phyloP scores from a whole-genome alignment of 352 stramenopile species.

The Phytophthora tentaculata region DNA sequence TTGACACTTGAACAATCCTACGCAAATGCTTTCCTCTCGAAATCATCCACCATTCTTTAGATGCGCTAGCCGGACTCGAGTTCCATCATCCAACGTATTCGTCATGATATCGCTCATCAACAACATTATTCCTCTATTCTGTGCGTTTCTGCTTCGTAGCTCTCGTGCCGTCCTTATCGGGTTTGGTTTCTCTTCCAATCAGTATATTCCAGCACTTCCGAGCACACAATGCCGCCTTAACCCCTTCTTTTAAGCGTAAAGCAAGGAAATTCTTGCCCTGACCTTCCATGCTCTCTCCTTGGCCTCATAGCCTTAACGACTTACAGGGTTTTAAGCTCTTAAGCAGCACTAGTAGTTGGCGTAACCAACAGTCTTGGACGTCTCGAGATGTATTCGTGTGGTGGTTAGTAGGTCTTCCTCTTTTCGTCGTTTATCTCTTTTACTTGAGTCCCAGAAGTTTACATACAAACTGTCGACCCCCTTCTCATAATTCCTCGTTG shows the following conservation, averaged over 20 bases:
- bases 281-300: conserved; percentile 1
- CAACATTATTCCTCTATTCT: conserved; percentile 9
- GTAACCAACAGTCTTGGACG: neutral
- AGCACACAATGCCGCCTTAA: conserved; percentile 17
- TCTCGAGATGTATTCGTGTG: neutral
- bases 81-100: conserved; percentile 20
- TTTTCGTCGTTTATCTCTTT: neutral
- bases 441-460: neutral
- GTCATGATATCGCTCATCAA: conserved; percentile 23
- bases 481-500: neutral
- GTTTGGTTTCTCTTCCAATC: conserved; percentile 6
- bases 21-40: conserved; percentile 21
- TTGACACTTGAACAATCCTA: conserved; percentile 14
- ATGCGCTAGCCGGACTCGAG: conserved; percentile 14
- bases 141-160: neutral
- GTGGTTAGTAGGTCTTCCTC: neutral
- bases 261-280: conserved; percentile 18
- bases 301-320: conserved; percentile 14
- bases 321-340: neutral
- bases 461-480: neutral
- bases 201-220: conserved; percentile 22
- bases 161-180: conserved; percentile 5
- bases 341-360: neutral
- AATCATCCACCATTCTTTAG: conserved; percentile 14
- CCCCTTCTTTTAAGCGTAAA: conserved; percentile 19